Evolutionary conservation across 129 eudicot species (phyloP).

Genomic region (Lactuca sativa): DNA sequence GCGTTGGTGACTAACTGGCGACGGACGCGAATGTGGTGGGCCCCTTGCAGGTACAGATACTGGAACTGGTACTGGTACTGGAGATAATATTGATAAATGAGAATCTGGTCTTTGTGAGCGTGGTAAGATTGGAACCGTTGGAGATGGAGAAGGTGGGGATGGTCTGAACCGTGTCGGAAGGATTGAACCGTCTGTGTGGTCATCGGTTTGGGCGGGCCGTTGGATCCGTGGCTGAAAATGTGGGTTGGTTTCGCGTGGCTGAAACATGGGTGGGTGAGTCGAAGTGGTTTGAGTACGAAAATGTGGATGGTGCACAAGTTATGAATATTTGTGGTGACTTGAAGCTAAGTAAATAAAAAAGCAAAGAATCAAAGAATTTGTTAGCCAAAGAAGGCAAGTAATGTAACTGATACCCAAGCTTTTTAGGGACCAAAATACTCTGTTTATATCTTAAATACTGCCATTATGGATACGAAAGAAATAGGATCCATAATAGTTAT

Average conservation of each 20-base stretch:
- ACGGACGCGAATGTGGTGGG: conserved; percentile 14
- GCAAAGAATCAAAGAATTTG: conserved; percentile 64
- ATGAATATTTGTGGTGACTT: conserved; percentile 37
- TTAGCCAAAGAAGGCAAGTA: conserved; percentile 74
- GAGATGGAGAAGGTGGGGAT: conserved; percentile 19
- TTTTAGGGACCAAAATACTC: conserved; percentile 12
- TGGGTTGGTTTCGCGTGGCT: conserved; percentile 73
- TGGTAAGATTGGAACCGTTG: conserved; percentile 21
- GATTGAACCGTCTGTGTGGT: conserved; percentile 22
- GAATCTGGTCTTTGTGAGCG: conserved; percentile 22
- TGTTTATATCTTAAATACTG: not conserved
- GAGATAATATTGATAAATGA: conserved; percentile 21
- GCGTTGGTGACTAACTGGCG: conserved; percentile 4
- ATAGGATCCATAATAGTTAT: too few relatives aligned
- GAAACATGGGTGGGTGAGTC: conserved; percentile 43
- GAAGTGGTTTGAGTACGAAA: conserved; percentile 19
- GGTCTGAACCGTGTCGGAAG: conserved; percentile 22
- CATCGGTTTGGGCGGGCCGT: conserved; percentile 38
- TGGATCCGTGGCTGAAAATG: conserved; percentile 54
- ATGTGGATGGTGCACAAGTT: conserved; percentile 19
- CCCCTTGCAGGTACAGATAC: conserved; percentile 7
- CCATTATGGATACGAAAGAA: too few relatives aligned
- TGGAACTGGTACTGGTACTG: not conserved
- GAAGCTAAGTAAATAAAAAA: conserved; percentile 24
- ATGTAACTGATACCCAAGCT: conserved; percentile 49